Conservation (phyloP, 2,329 filamentous ascomycete genomes). For the Domatiomyces globalis region DNA sequence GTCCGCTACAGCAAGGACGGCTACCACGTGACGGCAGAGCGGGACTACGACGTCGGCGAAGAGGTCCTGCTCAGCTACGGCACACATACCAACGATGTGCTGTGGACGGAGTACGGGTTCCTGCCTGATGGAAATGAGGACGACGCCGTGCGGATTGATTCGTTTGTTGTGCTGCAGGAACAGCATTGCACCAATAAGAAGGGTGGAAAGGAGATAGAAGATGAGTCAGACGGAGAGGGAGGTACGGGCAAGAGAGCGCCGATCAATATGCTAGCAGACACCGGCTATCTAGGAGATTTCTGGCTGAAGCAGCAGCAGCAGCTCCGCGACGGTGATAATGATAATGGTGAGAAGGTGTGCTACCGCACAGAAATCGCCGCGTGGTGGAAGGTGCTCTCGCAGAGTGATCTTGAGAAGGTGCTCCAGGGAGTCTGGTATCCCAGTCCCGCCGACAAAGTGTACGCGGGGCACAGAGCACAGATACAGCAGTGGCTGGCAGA, state of each 20-base stretch:
- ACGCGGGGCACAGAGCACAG: background rate
- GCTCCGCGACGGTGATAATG: background rate
- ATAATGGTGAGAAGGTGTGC: constrained; percentile 2
- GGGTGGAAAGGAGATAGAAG: too few species aligned
- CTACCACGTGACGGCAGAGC: constrained; percentile 2
- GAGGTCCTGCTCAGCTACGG: constrained; percentile 13
- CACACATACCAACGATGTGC: constrained; percentile 10
- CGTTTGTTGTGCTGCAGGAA: constrained; percentile 3
- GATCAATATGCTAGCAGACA: constrained; percentile 1
- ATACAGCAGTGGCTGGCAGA: constrained; percentile 1
- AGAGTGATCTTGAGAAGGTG: constrained; percentile 6
- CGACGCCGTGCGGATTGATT: constrained; percentile 8
- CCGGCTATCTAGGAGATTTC: constrained; percentile 10
- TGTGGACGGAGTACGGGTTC: constrained; percentile 14
- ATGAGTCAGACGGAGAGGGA: too few species aligned
- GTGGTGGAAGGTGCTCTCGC: constrained; percentile 6
- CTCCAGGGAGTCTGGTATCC: constrained; percentile 6
- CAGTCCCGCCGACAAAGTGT: background rate
- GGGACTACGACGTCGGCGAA: background rate
- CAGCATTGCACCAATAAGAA: background rate
- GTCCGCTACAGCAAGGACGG: constrained; percentile 4
- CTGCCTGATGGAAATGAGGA: constrained; percentile 6
- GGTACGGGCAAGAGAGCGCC: background rate
- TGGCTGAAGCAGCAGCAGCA: constrained; percentile 2
- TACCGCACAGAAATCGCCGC: constrained; percentile 11